phyloP scores from a whole-genome alignment of 2,329 filamentous ascomycete species.

The Arthrobotrys pseudoclavata region DNA sequence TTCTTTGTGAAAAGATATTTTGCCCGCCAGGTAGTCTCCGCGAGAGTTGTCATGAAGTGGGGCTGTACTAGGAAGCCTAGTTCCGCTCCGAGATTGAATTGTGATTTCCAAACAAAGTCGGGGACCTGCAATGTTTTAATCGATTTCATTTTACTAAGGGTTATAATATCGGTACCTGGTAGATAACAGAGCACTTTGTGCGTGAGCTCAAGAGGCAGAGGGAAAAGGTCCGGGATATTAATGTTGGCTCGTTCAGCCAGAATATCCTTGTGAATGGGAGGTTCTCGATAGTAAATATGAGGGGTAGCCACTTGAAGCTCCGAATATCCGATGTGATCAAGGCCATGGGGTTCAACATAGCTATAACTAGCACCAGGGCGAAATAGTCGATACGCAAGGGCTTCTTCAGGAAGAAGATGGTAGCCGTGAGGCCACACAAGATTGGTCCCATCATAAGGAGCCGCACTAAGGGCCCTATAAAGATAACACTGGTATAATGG shows the following conservation, averaged over 20 bases:
- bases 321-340: background rate
- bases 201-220: constrained; percentile 34
- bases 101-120: constrained; percentile 40
- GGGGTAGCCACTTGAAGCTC: background rate
- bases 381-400: background rate
- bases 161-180: constrained; percentile 21
- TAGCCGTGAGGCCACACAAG: constrained; percentile 37
- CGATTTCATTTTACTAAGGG: constrained; percentile 21
- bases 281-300: background rate
- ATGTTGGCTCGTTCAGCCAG: background rate
- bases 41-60: background rate
- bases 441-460: constrained; percentile 20
- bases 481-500: constrained; percentile 16
- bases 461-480: constrained; percentile 21
- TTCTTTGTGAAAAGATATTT: constrained; percentile 31
- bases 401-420: constrained; percentile 1
- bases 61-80: constrained; percentile 10
- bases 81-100: constrained; percentile 28
- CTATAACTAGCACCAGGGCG: background rate
- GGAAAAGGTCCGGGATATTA: constrained; percentile 32
- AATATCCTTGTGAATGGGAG: background rate
- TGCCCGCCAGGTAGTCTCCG: constrained; percentile 13
- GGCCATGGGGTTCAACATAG: background rate
- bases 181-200: constrained; percentile 44
- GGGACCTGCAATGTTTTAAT: constrained; percentile 26